Base-by-base conservation (phyloP, 163 green algal genomes). In the Scenedesmus sp. region DNA sequence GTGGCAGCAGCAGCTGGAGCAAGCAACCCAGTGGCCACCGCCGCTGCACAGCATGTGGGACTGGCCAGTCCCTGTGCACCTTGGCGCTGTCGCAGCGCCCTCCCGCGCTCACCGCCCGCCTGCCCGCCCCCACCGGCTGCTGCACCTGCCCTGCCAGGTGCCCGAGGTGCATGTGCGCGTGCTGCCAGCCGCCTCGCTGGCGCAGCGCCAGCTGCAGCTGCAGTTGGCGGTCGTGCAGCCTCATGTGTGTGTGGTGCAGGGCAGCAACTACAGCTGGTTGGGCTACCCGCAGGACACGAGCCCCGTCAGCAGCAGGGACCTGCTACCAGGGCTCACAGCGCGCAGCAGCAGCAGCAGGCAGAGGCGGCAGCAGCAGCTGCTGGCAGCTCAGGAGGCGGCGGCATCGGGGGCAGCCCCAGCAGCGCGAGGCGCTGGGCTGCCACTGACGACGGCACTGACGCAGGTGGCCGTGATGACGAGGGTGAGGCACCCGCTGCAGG, bases 281-380 rank as follows among this genome's bases (percentile, higher is more conserved):
- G 97, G 98, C 26, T 99, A 96, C 92, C 98, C 98, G 0, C 94
- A 98, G 3, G 98, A 99, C 94, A 98, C 97, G 0, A 56, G 61
- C 5, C 97, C 96, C 5, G 30, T 76, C 65, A 96, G 93, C 40
- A 93, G 94, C 13, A 88, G 97, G 2, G 85, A 98, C 92, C 94
- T 98, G 35, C 42, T 98, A 30, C 97, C 97, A 0, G 97, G 97
- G 1, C 92, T 96, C 9, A 78, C 42, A 37, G n/a, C 16, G 13
- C 43, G 51, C 68, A 83, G 83, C 72, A 83, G 86, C 51, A 87
- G 73, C 76, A 85, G 86, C 4, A 85, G 49, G 79, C 37, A 40
- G 22, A 65, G 0, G 20, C 16, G 20, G 51, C 51, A 49, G 81
- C 81, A 33, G 81, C 81, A 76, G 46, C 51, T 35, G 46, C 51